phyloP scores from a whole-genome alignment of 208 protist species.

The Tritrichomonas musculus region DNA sequence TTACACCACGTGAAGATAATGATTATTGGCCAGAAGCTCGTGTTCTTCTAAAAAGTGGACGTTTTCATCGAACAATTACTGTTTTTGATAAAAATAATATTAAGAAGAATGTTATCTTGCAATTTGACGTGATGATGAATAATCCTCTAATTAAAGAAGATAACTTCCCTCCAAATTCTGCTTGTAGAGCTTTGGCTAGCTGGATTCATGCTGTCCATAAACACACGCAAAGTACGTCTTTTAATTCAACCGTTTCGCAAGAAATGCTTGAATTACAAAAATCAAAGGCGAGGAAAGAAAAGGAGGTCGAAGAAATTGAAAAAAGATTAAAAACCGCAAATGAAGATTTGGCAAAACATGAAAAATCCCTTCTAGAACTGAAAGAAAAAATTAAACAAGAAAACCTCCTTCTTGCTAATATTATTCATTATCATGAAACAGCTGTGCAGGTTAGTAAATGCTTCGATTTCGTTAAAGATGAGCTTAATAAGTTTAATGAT shows the following conservation, averaged over 20 bases:
- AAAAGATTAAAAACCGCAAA: not conserved
- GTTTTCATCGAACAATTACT: not conserved
- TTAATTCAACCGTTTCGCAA: not conserved
- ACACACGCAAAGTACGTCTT: not conserved
- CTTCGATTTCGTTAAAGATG: not conserved
- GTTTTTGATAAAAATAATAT: slow-evolving; percentile 6
- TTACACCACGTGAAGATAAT: not conserved
- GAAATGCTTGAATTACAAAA: not conserved
- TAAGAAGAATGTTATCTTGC: not conserved
- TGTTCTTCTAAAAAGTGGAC: not conserved
- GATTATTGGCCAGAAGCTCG: slow-evolving; percentile 20
- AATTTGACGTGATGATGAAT: not conserved
- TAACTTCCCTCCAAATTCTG: not conserved
- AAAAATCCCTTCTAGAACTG: not conserved
- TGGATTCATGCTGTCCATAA: not conserved
- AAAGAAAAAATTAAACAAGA: not conserved
- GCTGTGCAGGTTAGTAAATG: not conserved
- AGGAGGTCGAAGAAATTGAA: not conserved
- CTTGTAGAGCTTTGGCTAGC: not conserved
- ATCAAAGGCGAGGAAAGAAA: not conserved
- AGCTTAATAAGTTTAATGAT: not conserved
- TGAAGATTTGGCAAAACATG: not conserved
- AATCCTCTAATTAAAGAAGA: not conserved
- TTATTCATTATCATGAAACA: not conserved
- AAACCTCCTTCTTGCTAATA: not conserved